Percentiles rank a stretch among this genome's conserved stretches.
phyloP scores from a whole-genome alignment of 2,329 filamentous ascomycete genomes.

The Fusarium sp. region DNA sequence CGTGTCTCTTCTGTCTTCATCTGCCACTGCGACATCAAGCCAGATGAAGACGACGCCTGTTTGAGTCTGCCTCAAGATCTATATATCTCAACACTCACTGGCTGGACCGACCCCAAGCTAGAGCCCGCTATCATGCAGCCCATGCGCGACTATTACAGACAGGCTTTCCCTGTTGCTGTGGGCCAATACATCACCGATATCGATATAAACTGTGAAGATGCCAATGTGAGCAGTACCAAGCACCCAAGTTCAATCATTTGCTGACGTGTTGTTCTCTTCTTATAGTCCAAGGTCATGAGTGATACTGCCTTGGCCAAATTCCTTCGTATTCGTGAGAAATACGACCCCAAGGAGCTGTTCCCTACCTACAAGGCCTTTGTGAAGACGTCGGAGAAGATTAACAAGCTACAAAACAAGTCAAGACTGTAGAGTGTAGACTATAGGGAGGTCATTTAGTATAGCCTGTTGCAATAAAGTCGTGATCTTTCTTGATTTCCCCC shows the following conservation, averaged over 20 bases:
- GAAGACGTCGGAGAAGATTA: background rate
- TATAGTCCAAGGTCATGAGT: background rate
- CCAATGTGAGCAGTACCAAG: background rate
- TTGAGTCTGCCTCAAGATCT: constrained; percentile 13
- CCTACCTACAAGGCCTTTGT: background rate
- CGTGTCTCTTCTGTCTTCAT: constrained; percentile 6
- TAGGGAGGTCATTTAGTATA: background rate
- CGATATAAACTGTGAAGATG: background rate
- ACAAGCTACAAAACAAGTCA: background rate
- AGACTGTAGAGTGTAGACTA: background rate
- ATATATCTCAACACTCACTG: constrained; percentile 13
- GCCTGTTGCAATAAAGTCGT: background rate
- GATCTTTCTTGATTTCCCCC: no score
- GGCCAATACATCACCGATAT: constrained; percentile 13
- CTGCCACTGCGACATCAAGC: background rate
- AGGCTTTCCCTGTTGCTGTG: background rate
- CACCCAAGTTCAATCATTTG: no score
- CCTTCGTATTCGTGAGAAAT: background rate
- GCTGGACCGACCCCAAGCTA: constrained; percentile 12
- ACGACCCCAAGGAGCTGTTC: background rate
- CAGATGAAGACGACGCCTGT: background rate
- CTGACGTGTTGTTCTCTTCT: background rate
- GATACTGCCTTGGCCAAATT: background rate
- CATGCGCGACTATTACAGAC: constrained; percentile 1
- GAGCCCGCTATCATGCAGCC: background rate